phyloP scores from a whole-genome alignment of 148 eudicot species.

The Chenopodium suecicum region DNA sequence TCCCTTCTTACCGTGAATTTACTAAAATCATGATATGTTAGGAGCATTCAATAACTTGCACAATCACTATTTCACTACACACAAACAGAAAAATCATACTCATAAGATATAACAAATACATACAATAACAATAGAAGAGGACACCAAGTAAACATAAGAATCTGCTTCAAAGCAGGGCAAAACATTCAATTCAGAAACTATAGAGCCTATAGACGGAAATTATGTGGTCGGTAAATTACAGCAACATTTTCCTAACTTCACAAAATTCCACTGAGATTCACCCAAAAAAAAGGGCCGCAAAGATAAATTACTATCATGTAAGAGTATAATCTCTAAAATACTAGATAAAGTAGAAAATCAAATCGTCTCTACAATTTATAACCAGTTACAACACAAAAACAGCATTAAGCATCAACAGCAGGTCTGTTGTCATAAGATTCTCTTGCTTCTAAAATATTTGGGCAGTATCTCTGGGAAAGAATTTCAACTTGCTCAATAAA shows the following conservation, averaged over 20 bases:
- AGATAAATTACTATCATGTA: not conserved
- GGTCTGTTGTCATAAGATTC: slow-evolving; percentile 33
- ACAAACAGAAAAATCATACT: not conserved
- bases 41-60: not conserved
- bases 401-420: slow-evolving; percentile 24
- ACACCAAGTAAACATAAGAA: slow-evolving; percentile 3
- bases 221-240: slow-evolving; percentile 5
- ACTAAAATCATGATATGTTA: not conserved
- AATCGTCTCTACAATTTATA: not conserved
- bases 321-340: not conserved
- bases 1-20: not conserved
- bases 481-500: slow-evolving; percentile 41
- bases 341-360: not conserved
- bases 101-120: not conserved
- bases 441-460: slow-evolving; percentile 33
- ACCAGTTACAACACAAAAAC: not conserved
- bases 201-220: not conserved
- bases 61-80: not conserved
- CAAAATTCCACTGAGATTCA: too few species aligned
- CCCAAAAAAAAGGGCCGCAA: not conserved
- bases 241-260: too few species aligned
- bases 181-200: too few species aligned
- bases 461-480: slow-evolving; percentile 37
- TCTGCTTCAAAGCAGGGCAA: slow-evolving; percentile 1
- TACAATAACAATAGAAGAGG: not conserved